Percentiles rank a stretch among this genome's conserved stretches.
phyloP scores from a whole-genome alignment of 2,329 filamentous ascomycete genomes.

The Zymoseptoria crescenta region DNA sequence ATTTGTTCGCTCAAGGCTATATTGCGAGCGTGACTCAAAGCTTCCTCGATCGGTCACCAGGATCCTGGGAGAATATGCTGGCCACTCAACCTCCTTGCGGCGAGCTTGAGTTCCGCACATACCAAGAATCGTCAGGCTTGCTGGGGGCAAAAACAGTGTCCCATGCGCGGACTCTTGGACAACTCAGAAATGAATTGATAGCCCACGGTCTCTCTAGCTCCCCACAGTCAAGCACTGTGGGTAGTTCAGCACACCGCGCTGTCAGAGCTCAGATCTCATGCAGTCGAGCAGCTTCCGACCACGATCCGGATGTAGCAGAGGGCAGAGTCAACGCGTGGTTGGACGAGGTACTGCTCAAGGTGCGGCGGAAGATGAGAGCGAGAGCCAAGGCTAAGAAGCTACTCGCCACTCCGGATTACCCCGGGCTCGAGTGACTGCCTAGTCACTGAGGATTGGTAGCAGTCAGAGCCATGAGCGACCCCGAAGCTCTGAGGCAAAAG shows the following conservation, averaged over 20 bases:
- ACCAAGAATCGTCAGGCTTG: too few species aligned
- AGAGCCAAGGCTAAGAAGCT: not conserved
- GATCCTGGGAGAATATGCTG: not conserved
- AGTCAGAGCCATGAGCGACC: not conserved
- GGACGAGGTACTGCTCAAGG: not conserved
- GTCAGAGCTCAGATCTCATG: not conserved
- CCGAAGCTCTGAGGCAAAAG: not conserved
- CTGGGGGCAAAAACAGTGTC: not conserved
- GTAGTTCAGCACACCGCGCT: too few species aligned
- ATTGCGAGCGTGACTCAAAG: too few species aligned
- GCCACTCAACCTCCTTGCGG: not conserved
- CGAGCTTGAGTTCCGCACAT: not conserved
- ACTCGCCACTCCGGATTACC: not conserved
- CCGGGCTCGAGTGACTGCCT: not conserved
- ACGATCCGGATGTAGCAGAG: not conserved
- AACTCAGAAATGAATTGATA: not conserved
- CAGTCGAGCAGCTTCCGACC: not conserved
- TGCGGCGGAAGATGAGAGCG: not conserved
- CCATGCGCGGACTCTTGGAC: not conserved
- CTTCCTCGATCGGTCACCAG: not conserved
- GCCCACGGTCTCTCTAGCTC: not conserved
- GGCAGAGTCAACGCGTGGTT: not conserved
- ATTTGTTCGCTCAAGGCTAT: too few species aligned
- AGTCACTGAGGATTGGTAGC: not conserved
- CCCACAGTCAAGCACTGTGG: too few species aligned